These are phyloP conservation scores for Pyrenochaeta sp. DNA, from an alignment of 2,329 filamentous ascomycete genomes.

Conservation along the genomic window DNA sequence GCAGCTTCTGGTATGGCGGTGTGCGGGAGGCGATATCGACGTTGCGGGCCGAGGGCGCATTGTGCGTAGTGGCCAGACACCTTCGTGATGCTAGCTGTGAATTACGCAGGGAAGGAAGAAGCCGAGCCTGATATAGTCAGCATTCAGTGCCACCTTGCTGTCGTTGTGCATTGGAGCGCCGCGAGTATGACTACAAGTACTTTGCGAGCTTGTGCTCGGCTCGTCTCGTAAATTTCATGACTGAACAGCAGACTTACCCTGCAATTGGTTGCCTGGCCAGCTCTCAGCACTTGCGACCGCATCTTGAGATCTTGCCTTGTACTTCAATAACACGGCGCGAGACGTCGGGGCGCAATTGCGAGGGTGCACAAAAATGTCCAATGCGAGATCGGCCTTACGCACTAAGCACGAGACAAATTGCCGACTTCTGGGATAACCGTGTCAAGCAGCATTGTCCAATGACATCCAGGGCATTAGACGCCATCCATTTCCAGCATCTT, in stretches of 20 bases:
- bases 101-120: conserved; percentile 28
- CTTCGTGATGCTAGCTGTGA: conserved; percentile 26
- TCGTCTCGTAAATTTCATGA: background rate
- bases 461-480: too few relatives aligned
- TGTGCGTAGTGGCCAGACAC: conserved; percentile 45
- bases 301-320: conserved; percentile 36
- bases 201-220: too few relatives aligned
- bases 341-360: conserved; percentile 19
- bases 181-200: conserved; percentile 1
- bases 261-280: conserved; percentile 40
- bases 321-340: conserved; percentile 21
- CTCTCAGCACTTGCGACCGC: conserved; percentile 45
- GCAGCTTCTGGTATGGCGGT: conserved; percentile 83
- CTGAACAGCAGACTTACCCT: conserved; percentile 34
- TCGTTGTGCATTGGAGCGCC: background rate
- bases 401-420: conserved; percentile 17
- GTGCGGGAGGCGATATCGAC: conserved; percentile 63
- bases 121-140: conserved; percentile 33
- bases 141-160: background rate
- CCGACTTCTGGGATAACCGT: conserved; percentile 28
- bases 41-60: conserved; percentile 33
- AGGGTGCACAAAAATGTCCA: conserved; percentile 34
- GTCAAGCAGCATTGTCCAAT: background rate
- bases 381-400: conserved; percentile 37
- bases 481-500: too few relatives aligned